Conservation (phyloP, 257 asterid species). For the Prunella vulgaris region DNA sequence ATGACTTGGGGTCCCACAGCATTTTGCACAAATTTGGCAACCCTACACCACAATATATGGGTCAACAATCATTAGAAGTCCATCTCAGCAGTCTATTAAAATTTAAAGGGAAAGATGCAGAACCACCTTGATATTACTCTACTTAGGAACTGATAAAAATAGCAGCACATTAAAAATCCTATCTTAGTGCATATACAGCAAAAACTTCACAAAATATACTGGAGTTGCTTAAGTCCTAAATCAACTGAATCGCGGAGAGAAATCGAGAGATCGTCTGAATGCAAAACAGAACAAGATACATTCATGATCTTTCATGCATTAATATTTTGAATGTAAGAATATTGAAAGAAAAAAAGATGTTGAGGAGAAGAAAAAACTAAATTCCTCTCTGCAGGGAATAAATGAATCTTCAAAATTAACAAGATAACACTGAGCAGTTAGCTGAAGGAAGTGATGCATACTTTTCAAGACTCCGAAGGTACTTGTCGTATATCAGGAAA, state of each 20-base stretch:
- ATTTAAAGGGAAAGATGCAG: slow-evolving; percentile 1
- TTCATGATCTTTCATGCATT: slow-evolving; percentile 4
- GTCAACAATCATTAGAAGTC: slow-evolving; percentile 17
- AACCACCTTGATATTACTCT: not conserved
- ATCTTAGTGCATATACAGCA: slow-evolving; percentile 6
- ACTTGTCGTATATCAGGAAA: slow-evolving; percentile 76
- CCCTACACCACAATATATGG: slow-evolving; percentile 45
- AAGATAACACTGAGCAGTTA: slow-evolving; percentile 10
- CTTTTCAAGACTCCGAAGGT: slow-evolving; percentile 83
- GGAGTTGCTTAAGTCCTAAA: slow-evolving; percentile 11
- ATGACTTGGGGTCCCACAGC: slow-evolving; percentile 53
- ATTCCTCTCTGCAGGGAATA: not conserved
- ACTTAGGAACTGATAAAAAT: slow-evolving; percentile 3
- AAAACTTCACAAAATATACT: not conserved
- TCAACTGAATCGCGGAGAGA: not conserved
- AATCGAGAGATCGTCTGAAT: slow-evolving; percentile 9
- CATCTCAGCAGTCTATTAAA: slow-evolving; percentile 6
- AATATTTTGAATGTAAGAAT: not conserved
- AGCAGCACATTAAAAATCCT: slow-evolving; percentile 9
- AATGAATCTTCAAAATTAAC: not conserved
- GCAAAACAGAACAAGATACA: not conserved
- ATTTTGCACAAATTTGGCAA: slow-evolving; percentile 58
- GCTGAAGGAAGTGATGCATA: slow-evolving; percentile 44
- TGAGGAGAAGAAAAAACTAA: not conserved
- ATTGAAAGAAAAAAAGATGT: not conserved